phyloP scores from a whole-genome alignment of 768 basidiomycete genomes.

The Phaeotremella skinneri region DNA sequence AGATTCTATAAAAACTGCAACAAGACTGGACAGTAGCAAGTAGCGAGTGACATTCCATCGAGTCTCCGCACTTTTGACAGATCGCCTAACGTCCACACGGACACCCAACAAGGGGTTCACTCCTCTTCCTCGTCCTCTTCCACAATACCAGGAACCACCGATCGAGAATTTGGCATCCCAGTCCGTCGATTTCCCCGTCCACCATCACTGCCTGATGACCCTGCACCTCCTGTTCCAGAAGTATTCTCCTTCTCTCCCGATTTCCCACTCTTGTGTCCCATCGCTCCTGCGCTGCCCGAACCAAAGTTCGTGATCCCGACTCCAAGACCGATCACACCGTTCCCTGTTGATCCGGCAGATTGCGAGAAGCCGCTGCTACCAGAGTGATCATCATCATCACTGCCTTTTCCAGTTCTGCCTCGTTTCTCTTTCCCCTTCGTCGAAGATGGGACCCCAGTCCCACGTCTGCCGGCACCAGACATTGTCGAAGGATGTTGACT shows the following conservation, averaged over 20 bases:
- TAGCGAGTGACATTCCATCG: no score
- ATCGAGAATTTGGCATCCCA: conserved; percentile 15
- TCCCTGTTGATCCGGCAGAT: no score
- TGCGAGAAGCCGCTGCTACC: background rate
- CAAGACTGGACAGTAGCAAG: no score
- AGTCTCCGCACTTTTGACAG: no score
- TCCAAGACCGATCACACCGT: no score
- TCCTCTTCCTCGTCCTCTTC: conserved; percentile 37
- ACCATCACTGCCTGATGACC: background rate
- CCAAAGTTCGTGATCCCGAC: background rate
- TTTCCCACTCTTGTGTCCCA: background rate
- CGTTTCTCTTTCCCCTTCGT: conserved; percentile 2
- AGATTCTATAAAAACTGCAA: no score
- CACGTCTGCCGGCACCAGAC: background rate
- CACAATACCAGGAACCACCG: conserved; percentile 19
- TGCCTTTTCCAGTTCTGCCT: conserved; percentile 12
- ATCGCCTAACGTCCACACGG: no score
- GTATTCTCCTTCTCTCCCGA: background rate
- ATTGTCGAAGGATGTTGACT: background rate
- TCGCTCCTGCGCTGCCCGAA: background rate
- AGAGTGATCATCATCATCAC: conserved; percentile 4
- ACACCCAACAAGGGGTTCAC: no score
- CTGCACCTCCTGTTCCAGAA: background rate
- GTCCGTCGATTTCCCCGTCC: conserved; percentile 10
- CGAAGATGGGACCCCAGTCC: background rate